Evolutionary conservation across 345 rosid genomes (phyloP), one percentile per base, ranked within the genome.

Genomic region (Laguncularia racemosa): DNA sequence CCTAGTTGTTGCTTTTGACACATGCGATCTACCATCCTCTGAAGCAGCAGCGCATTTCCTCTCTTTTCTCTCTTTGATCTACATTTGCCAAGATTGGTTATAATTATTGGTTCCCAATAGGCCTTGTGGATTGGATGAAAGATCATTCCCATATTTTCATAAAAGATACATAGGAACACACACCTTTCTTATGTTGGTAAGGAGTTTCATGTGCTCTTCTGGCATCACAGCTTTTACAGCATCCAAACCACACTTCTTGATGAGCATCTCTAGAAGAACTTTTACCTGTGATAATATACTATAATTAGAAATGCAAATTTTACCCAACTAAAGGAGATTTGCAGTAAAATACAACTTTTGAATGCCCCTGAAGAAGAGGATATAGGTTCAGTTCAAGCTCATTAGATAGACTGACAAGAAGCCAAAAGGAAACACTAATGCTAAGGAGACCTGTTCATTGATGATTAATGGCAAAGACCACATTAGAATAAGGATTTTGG

Each of bases 221-320:
- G 97, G 97, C 96, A 93, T 89, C 64, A 93, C 97, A 20, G 91
- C 84, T 80, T 85, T 87, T 43, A 93, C 97, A 71, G 97, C 97
- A 57, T 83, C 92, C 12, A 84, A 50, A 59, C 99, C 99, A 70
- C 99, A 93, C 73, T 89, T 89, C 73, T 78, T 75, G 46, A 89
- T 82, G 26, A 93, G 97, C 99, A 93, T 93, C 72, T 93, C 99
- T 73, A 93, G 69, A 20, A 93, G 74, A 73, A 81, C 81, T 83
- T 91, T 93, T 57, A 93, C 88, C 99, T 93, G 67, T 40, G 56
- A 57, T 17, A 1, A 62, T 19, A 26, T 7, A 28, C 40, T 12
- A 44, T 59, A 13, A 28, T n/a, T 21, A 59, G 43, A 59, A 59
- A 6, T 53, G 33, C n/a, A 6, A 19, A 1, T 18, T 20, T 19